Base-by-base conservation (phyloP, 1,284 basidiomycete genomes). In the Ustilago bromivora region DNA sequence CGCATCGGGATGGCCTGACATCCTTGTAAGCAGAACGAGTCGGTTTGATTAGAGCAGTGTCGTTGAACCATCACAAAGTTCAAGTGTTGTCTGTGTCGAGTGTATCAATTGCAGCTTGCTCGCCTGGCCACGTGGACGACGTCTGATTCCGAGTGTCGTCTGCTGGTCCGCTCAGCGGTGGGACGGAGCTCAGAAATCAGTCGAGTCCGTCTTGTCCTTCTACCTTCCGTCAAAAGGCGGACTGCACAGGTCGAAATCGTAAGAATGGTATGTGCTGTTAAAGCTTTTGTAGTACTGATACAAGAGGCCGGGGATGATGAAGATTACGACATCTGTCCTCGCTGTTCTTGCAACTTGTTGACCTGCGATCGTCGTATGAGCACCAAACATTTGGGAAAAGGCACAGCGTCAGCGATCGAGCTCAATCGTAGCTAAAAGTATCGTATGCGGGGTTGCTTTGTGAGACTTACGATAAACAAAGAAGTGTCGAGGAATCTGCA, bases 401-500 rank as follows among this genome's bases (percentile, higher is more conserved):
- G 15, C 36, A 23, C 11, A 43, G 13, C 12, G 52, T 35, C 19
- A 61, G 51, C n/a, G 28, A 31, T 31, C 49, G 28, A 9, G 6
- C 49, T 46, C 4, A 15, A 46, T 17, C 2, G 7, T 46, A 17
- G 7, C 41, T 11, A 19, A 17, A 46, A 17, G 7, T 11, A 15
- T 11, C 12, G 12, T 46, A 46, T 13, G 32, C 1, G 12, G 2
- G 8, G 11, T 28, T 28, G 23, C 8, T 32, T 10, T 7, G 13
- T 8, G 49, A 9, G 31, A 78, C 82, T 62, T 65, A 84, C 83
- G 53, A 85, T 83, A 57, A 80, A 81, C 57, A 84, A 87, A 81
- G 92, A 94, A n/a, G 93, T 92, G 88, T 98, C 96, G 79, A 98
- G 89, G 89, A 98, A 98, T 66, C 96, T 63, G 12, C 49, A 46